Base-by-base conservation (phyloP, 176 grass and related monocot species). In the Coix lacrymajobi region DNA sequence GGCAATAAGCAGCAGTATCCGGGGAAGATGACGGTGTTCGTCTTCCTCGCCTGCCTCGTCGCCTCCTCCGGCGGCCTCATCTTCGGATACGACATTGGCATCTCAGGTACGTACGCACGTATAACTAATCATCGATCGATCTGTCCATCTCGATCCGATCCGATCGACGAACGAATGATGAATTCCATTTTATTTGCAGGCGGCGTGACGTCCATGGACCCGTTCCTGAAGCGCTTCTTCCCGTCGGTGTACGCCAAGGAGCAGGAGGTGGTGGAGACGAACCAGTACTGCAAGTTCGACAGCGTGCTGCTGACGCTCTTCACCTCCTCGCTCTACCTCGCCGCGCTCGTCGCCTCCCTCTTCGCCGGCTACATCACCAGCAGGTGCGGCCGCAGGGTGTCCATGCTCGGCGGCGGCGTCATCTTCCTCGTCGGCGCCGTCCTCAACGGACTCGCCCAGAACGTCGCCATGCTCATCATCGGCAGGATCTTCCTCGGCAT, bases 261-360 rank as follows among this genome's bases (percentile, higher is more conserved):
- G 85, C 31, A 70, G 85, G 30, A 61, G 85, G 30, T 40, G 51
- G 31, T 52, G 63, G 79, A 81, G 3, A 77, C 72, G 0, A 97
- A 93, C 83, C 88, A 93, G 66, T 97, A 97, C 80, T 97, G 91
- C 94, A 91, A 89, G 79, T 97, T 97, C 45, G 86, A 97, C 86
- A 93, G 94, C 79, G 83, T 43, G 81, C 45, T 89, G 62, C 79
- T 97, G 22, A 93, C 91, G 15, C 84, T 90, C 69, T 97, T 97
- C 91, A 97, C 94, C 16, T 93, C 94, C 6, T 97, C 94, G 41
- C 91, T 93, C 31, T 97, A 97, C 85, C 75, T 97, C 39, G 85
- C 72, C 49, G 79, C 79, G 6, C 85, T 87, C 29, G 11, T 82
- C 29, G 85, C 85, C 15, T 87, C 85, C 15, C 79, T 87, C 49